Conservation (phyloP, 495 filamentous ascomycete species). For the Letharia lupina region DNA sequence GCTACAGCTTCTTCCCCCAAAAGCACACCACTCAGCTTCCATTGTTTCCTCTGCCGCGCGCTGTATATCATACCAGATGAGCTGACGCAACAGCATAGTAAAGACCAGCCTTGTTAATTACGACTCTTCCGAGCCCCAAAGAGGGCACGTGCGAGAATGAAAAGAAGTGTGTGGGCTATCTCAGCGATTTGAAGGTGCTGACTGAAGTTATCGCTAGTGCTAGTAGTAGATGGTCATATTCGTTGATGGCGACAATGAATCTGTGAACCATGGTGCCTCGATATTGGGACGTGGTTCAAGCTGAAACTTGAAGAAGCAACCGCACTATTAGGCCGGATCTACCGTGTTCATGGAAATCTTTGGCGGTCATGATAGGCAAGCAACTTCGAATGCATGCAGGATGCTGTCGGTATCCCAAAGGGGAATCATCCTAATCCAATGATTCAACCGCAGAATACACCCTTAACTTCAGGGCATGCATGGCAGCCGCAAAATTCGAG, state of each 20-base stretch:
- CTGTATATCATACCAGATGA: constrained; percentile 84
- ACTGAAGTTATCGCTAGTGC: constrained; percentile 55
- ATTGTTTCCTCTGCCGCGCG: constrained; percentile 72
- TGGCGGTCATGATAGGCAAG: not conserved
- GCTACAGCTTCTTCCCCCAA: constrained; percentile 42
- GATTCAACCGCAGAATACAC: not conserved
- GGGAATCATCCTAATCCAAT: not conserved
- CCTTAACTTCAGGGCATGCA: not conserved
- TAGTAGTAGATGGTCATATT: constrained; percentile 82
- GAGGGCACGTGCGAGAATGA: constrained; percentile 66
- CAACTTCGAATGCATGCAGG: not conserved
- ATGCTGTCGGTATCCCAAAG: not conserved
- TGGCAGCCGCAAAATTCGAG: not conserved
- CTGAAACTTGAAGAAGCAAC: not conserved
- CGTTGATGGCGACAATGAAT: constrained; percentile 84
- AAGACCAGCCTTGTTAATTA: constrained; percentile 71
- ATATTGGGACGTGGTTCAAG: not conserved
- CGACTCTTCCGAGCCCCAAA: constrained; percentile 57
- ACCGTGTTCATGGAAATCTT: not conserved
- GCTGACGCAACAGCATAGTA: constrained; percentile 56
- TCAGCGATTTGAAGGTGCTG: constrained; percentile 70
- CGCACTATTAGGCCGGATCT: not conserved
- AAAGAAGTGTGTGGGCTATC: constrained; percentile 58
- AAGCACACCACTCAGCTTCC: constrained; percentile 64
- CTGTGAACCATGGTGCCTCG: constrained; percentile 34